Conservation (phyloP, 345 rosid genomes). For the Fremontodendron californicum region DNA sequence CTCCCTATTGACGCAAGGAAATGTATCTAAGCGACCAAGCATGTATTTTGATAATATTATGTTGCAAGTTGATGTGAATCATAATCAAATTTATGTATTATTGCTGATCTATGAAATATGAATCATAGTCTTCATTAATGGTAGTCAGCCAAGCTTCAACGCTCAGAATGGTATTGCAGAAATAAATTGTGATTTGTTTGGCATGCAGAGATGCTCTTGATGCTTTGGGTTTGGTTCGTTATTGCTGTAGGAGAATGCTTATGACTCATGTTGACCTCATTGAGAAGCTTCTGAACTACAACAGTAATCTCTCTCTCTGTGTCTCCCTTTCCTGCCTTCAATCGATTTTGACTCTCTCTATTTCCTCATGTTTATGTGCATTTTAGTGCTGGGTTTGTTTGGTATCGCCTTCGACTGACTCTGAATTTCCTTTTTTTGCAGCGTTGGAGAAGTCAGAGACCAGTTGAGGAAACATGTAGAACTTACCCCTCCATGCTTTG, state of each 20-base stretch:
- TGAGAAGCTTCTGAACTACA: slow-evolving; percentile 97
- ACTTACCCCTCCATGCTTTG: neutral
- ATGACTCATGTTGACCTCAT: slow-evolving; percentile 99
- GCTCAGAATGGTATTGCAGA: neutral
- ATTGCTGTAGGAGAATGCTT: slow-evolving; percentile 97
- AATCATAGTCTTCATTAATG: neutral
- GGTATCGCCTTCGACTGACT: neutral
- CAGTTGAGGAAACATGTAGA: slow-evolving; percentile 25
- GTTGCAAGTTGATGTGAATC: neutral
- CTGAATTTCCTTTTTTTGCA: slow-evolving; percentile 30
- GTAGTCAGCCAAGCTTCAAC: neutral
- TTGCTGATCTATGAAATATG: neutral
- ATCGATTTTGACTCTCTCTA: neutral
- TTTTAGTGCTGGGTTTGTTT: neutral
- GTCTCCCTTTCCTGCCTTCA: slow-evolving; percentile 8
- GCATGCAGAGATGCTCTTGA: slow-evolving; percentile 89
- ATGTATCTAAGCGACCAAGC: neutral
- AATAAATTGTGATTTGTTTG: slow-evolving; percentile 8
- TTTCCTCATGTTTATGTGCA: neutral
- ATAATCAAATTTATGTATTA: neutral
- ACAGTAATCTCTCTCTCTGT: slow-evolving; percentile 54
- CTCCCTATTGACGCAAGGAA: neutral
- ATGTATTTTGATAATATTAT: neutral
- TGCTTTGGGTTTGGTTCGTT: slow-evolving; percentile 80
- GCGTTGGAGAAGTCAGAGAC: slow-evolving; percentile 73